phyloP scores from a whole-genome alignment of 2,329 filamentous ascomycete genomes.

The Ascochyta pisi region DNA sequence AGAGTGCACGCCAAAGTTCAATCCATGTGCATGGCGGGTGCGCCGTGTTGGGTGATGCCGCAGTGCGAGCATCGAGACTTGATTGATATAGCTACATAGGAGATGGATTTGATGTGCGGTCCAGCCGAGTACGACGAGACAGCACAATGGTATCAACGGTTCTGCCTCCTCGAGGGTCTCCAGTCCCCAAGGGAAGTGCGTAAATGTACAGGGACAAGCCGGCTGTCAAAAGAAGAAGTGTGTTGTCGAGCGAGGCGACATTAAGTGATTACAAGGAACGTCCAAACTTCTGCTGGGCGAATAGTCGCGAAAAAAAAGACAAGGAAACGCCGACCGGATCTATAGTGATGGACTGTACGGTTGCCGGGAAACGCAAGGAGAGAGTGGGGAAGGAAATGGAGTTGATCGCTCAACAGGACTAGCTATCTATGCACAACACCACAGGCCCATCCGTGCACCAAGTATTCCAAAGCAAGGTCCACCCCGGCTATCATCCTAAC shows the following conservation, averaged over 20 bases:
- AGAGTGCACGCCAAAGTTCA: neutral
- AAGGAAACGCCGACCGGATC: slow-evolving; percentile 9
- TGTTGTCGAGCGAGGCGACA: slow-evolving; percentile 9
- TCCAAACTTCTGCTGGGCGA: slow-evolving; percentile 12
- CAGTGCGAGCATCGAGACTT: slow-evolving; percentile 4
- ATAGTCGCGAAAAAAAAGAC: slow-evolving; percentile 4
- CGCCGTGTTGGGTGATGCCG: neutral
- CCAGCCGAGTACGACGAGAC: slow-evolving; percentile 14
- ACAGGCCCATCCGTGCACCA: slow-evolving; percentile 8
- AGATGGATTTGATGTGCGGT: slow-evolving; percentile 11
- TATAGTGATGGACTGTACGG: slow-evolving; percentile 10
- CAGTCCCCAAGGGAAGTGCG: slow-evolving; percentile 2
- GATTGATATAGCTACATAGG: slow-evolving; percentile 17
- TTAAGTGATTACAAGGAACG: slow-evolving; percentile 21
- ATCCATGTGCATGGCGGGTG: neutral
- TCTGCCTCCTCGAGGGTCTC: neutral
- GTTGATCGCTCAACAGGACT: slow-evolving; percentile 26
- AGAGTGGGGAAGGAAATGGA: slow-evolving; percentile 16
- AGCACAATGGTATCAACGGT: slow-evolving; percentile 13
- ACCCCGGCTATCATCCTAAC: slow-evolving; percentile 19
- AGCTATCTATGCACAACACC: slow-evolving; percentile 20
- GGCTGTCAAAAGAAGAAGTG: slow-evolving; percentile 8
- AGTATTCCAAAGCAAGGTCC: slow-evolving; percentile 12
- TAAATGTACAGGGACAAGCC: slow-evolving; percentile 18
- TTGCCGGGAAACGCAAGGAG: slow-evolving; percentile 19